Conservation (phyloP, 1,284 basidiomycete genomes). For the Ceratobasidium sp. region DNA sequence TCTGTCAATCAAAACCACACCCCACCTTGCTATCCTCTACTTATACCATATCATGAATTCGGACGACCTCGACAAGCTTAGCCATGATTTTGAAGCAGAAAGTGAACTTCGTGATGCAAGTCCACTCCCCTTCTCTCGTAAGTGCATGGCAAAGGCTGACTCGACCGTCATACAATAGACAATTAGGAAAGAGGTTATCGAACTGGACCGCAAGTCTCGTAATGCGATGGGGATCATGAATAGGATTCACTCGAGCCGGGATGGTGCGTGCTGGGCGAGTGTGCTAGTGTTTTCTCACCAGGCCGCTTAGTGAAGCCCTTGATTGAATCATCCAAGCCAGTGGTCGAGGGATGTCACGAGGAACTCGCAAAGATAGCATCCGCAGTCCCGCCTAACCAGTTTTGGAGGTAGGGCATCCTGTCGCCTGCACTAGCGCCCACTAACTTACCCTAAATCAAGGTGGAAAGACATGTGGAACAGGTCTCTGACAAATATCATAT, state of each 20-base stretch:
- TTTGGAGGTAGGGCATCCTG: slow-evolving; percentile 72
- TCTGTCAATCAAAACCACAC: no score
- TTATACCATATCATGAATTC: slow-evolving; percentile 31
- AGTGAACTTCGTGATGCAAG: slow-evolving; percentile 33
- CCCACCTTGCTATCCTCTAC: not conserved
- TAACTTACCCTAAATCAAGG: slow-evolving; percentile 30
- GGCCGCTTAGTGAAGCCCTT: slow-evolving; percentile 61
- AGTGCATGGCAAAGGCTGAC: no score
- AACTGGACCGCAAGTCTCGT: slow-evolving; percentile 37
- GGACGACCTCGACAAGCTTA: slow-evolving; percentile 33
- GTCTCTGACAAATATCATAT: slow-evolving; percentile 58
- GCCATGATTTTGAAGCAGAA: slow-evolving; percentile 32
- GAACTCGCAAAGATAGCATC: slow-evolving; percentile 52
- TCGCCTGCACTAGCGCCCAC: slow-evolving; percentile 58
- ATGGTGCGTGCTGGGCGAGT: slow-evolving; percentile 56
- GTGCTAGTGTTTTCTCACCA: not conserved
- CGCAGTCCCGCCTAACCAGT: slow-evolving; percentile 71
- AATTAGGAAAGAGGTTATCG: slow-evolving; percentile 19
- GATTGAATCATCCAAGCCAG: slow-evolving; percentile 61
- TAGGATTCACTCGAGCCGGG: slow-evolving; percentile 75
- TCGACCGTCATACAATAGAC: not conserved
- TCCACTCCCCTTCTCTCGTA: not conserved
- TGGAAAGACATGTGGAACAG: slow-evolving; percentile 45
- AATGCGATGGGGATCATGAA: slow-evolving; percentile 62
- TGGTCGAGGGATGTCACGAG: slow-evolving; percentile 61